Base-by-base conservation (phyloP, 1,284 basidiomycete genomes). In the Trametes versicolor region DNA sequence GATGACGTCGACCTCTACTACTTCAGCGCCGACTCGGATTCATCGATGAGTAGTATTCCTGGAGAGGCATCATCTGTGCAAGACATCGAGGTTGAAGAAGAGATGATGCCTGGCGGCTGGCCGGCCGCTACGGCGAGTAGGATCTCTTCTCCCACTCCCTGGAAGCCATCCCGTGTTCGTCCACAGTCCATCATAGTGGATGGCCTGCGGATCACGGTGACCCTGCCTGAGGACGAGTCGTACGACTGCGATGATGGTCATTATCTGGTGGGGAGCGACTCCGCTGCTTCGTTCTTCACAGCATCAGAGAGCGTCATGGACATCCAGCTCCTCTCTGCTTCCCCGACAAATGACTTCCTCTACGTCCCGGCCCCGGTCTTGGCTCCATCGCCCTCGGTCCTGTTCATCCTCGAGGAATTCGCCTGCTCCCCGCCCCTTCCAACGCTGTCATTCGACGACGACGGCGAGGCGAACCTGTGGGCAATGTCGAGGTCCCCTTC, bases 1-100 rank as follows among this genome's bases (percentile, higher is more conserved):
- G 52, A 53, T 21, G 52, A 53, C 36, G 15, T 53, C 52, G 52
- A 53, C 36, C 52, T 39, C 21, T 53, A 53, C 52, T 53, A 53
- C 52, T 53, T 53, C 52, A 53, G 52, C 52, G 8, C 52, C 6
- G 34, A 27, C 36, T 37, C 52, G 4, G 52, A 53, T 4, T 2
- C 8, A 6, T 34, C 29, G 6, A 7, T 17, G 41, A 8, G 17
- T 8, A 3, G 2, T 43, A 7, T 43, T n/a, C 17, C 15, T 17
- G 19, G 19, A 13, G 23, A 48, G 7, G 45, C 45, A 3, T 10
- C 45, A 3, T 10, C 21, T 13, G 19, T 17, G 17, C 19, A 19
- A 2, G 37, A 39, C 34, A 12, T 21, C 15, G 29, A n/a, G 19
- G 50, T 36, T 17, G 50, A 52, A 3, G 50, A 52, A 5, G 50